phyloP scores from a whole-genome alignment of 2,329 filamentous ascomycete genomes.

The Colletotrichum lini region DNA sequence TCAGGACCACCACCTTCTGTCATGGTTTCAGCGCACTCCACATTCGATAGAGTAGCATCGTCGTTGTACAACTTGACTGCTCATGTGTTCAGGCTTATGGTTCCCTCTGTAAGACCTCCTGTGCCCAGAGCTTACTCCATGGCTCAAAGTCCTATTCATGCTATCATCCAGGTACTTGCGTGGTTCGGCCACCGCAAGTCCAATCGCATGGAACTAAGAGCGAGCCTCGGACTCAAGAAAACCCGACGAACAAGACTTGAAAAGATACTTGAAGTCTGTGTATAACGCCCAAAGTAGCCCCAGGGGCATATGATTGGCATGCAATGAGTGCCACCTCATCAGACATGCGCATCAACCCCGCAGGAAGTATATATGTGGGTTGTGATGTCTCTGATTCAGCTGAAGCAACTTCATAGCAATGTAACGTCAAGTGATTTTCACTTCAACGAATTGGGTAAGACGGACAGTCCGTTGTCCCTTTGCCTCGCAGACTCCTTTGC shows the following conservation, averaged over 20 bases:
- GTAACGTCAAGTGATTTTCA: background rate
- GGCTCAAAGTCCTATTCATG: background rate
- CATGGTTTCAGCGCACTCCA: background rate
- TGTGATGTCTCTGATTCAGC: background rate
- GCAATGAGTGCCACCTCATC: background rate
- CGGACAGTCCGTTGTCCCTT: background rate
- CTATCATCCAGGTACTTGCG: background rate
- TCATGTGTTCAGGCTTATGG: background rate
- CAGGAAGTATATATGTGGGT: background rate
- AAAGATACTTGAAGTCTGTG: background rate
- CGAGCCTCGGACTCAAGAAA: background rate
- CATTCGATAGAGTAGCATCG: background rate
- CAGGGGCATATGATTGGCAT: background rate
- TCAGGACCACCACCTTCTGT: background rate
- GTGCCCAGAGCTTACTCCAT: background rate
- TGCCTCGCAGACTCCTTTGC: background rate
- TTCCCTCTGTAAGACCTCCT: background rate
- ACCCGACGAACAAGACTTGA: background rate
- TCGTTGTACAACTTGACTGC: background rate
- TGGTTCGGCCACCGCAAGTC: background rate
- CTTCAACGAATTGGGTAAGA: background rate
- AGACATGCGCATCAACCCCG: background rate
- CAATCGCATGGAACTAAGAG: background rate
- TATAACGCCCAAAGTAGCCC: no score
- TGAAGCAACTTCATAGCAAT: background rate